Evolutionary conservation across 345 rosid genomes (phyloP).

Genomic region (Sonneratia alba): DNA sequence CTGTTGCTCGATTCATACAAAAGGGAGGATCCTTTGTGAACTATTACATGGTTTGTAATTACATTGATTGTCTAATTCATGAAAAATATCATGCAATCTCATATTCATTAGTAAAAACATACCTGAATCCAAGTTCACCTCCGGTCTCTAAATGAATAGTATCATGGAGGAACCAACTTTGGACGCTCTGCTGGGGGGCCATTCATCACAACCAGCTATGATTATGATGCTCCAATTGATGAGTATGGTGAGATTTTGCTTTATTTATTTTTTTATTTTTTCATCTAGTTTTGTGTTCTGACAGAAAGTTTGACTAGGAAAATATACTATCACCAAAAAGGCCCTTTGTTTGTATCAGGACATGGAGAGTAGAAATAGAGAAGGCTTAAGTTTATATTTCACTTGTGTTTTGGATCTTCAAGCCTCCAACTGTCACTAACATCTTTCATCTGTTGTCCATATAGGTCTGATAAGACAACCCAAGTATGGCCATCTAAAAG

Average conservation of each 20-base stretch:
- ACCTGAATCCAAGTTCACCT: neutral
- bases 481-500: constrained; percentile 92
- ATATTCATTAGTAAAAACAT: neutral
- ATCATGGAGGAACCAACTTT: constrained; percentile 97
- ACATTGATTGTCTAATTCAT: neutral
- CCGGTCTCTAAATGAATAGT: constrained; percentile 35
- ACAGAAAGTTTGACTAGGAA: neutral
- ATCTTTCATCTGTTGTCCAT: constrained; percentile 7
- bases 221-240: constrained; percentile 92
- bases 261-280: too few species aligned
- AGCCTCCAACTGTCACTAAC: constrained; percentile 10
- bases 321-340: neutral
- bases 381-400: neutral
- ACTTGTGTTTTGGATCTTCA: neutral
- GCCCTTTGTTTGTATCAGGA: neutral
- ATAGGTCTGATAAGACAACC: constrained; percentile 93
- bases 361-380: neutral
- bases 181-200: constrained; percentile 99
- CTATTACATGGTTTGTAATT: constrained; percentile 74
- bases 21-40: constrained; percentile 97
- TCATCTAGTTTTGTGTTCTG: neutral
- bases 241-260: constrained; percentile 66
- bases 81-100: neutral
- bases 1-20: constrained; percentile 87
- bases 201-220: constrained; percentile 93